These are phyloP conservation scores for Colletotrichum somersetense DNA, from an alignment of 2,329 filamentous ascomycete genomes.

Conservation along the genomic window DNA sequence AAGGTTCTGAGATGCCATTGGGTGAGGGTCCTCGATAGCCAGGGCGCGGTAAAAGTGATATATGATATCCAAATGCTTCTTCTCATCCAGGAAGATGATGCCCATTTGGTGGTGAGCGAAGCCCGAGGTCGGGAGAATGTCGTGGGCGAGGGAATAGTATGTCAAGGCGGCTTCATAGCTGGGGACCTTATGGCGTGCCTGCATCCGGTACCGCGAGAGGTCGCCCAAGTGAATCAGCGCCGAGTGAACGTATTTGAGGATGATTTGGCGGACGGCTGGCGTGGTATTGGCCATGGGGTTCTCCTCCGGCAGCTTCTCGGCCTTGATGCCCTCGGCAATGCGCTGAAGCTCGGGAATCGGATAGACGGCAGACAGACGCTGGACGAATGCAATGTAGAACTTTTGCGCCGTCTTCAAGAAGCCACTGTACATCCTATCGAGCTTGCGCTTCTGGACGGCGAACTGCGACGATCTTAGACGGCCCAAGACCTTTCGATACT, in stretches of 20 bases:
- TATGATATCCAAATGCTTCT: conserved; percentile 84
- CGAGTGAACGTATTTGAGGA: conserved; percentile 82
- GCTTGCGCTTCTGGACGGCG: conserved; percentile 77
- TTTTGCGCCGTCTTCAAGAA: conserved; percentile 90
- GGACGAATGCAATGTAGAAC: conserved; percentile 90
- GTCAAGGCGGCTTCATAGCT: conserved; percentile 84
- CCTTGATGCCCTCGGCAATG: conserved; percentile 57
- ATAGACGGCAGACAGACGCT: conserved; percentile 76
- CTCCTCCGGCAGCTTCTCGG: conserved; percentile 57
- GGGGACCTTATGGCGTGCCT: conserved; percentile 77
- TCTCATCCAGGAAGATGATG: conserved; percentile 83
- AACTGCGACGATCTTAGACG: conserved; percentile 65
- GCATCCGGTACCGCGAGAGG: conserved; percentile 85
- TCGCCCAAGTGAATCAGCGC: conserved; percentile 91
- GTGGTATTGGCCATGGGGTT: conserved; percentile 60
- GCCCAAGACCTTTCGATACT: conserved; percentile 79
- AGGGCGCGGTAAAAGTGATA: conserved; percentile 92
- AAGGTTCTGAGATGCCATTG: conserved; percentile 80
- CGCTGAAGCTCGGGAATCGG: conserved; percentile 64
- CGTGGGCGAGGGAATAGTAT: conserved; percentile 86
- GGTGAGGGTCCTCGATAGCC: conserved; percentile 79
- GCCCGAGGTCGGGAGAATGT: conserved; percentile 83
- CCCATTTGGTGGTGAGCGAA: conserved; percentile 91
- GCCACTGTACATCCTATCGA: conserved; percentile 83
- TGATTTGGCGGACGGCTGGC: conserved; percentile 65